Evolutionary conservation across 2,329 filamentous ascomycete genomes (phyloP).

Genomic region (Arthrobotrys sinensis): DNA sequence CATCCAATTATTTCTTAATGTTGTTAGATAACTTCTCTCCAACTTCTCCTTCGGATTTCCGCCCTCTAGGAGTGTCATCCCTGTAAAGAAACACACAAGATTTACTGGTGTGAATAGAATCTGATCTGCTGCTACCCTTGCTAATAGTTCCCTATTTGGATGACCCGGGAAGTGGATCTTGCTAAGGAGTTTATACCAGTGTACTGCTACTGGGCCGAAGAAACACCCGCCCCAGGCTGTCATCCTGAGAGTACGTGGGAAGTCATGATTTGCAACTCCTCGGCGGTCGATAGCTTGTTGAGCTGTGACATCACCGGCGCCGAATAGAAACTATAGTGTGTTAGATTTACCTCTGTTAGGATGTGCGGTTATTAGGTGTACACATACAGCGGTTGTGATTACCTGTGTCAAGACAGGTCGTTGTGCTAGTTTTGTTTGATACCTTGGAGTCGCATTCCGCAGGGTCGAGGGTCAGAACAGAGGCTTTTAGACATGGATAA

Average conservation of each 20-base stretch:
- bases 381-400: conserved; percentile 81
- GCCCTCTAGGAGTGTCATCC: conserved; percentile 86
- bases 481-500: background rate
- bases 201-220: conserved; percentile 89
- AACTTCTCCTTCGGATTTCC: conserved; percentile 78
- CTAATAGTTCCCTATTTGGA: conserved; percentile 78
- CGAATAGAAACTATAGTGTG: conserved; percentile 84
- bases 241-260: conserved; percentile 82
- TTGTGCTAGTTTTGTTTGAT: conserved; percentile 84
- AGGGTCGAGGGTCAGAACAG: background rate
- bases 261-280: conserved; percentile 82
- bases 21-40: conserved; percentile 77
- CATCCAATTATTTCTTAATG: conserved; percentile 86
- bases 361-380: background rate
- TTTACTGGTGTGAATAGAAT: conserved; percentile 86
- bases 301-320: conserved; percentile 88
- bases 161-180: conserved; percentile 76
- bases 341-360: background rate
- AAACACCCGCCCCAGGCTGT: conserved; percentile 83
- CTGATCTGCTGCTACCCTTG: conserved; percentile 86
- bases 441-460: conserved; percentile 71
- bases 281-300: conserved; percentile 91
- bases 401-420: conserved; percentile 91
- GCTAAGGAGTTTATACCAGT: conserved; percentile 87
- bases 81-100: conserved; percentile 83